phyloP scores from a whole-genome alignment of 2,329 filamentous ascomycete species.

The Orbilia oligospora region DNA sequence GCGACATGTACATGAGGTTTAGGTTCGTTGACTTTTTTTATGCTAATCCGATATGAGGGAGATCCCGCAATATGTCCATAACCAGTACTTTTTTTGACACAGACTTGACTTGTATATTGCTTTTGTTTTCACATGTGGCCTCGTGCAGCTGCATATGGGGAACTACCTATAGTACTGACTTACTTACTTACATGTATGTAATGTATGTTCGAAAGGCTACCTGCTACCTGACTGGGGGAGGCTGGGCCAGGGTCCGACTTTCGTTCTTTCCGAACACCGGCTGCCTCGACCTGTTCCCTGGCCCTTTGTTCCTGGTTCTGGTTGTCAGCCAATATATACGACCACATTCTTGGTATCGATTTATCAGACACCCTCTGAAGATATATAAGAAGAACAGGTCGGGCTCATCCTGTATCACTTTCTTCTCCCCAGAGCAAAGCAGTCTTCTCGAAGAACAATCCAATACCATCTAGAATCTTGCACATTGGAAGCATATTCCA shows the following conservation, averaged over 20 bases:
- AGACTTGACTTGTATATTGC: not conserved
- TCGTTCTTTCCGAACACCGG: conserved; percentile 33
- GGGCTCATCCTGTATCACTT: conserved; percentile 21
- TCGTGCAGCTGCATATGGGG: conserved; percentile 8
- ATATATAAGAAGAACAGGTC: conserved; percentile 43
- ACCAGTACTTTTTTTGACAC: not conserved
- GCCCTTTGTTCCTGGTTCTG: conserved; percentile 21
- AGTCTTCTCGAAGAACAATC: conserved; percentile 28
- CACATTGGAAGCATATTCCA: conserved; percentile 24
- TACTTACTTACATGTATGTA: too few relatives aligned
- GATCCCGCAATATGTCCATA: not conserved
- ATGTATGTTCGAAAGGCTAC: not conserved
- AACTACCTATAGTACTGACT: too few relatives aligned
- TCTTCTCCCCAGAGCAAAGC: conserved; percentile 28
- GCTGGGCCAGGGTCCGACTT: conserved; percentile 22
- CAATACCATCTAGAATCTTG: conserved; percentile 12
- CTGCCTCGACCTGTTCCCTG: conserved; percentile 32
- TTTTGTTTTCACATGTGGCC: conserved; percentile 1
- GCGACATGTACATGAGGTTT: not conserved
- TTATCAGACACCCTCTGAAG: not conserved
- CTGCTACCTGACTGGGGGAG: conserved; percentile 10
- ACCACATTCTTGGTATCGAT: conserved; percentile 34
- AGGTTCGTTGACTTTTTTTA: too few relatives aligned
- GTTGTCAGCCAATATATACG: conserved; percentile 16
- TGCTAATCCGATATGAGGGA: not conserved